phyloP scores from a whole-genome alignment of 108 stramenopile species.

The Cyclotella baltica region DNA sequence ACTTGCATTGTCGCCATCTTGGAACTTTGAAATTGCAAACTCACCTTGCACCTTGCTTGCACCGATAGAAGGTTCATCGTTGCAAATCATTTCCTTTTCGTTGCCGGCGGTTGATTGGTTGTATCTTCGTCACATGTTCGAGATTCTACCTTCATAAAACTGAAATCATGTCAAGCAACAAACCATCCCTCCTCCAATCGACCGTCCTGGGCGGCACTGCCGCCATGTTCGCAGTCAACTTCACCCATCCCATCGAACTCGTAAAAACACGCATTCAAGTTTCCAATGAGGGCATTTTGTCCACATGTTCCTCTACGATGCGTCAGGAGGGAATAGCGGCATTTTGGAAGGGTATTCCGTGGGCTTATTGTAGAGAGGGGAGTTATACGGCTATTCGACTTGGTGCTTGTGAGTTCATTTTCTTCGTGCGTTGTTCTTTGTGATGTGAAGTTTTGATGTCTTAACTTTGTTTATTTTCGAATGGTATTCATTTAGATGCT shows the following conservation, averaged over 20 bases:
- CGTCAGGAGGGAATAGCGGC: conserved; percentile 76
- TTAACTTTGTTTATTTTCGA: neutral
- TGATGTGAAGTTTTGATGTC: too few relatives aligned
- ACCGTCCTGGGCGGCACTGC: conserved; percentile 58
- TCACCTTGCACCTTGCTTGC: too few relatives aligned
- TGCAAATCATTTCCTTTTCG: too few relatives aligned
- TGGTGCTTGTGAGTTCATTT: conserved; percentile 62
- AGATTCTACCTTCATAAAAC: too few relatives aligned
- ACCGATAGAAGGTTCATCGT: too few relatives aligned
- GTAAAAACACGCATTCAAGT: conserved; percentile 92
- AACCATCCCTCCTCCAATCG: conserved; percentile 61
- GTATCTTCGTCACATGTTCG: too few relatives aligned
- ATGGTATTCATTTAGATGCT: conserved; percentile 22
- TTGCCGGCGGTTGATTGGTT: too few relatives aligned
- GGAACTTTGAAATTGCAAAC: too few relatives aligned
- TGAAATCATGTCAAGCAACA: conserved; percentile 25
- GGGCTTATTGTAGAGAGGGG: conserved; percentile 88
- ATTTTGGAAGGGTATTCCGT: conserved; percentile 91
- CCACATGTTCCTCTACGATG: conserved; percentile 49
- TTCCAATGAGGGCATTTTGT: conserved; percentile 59
- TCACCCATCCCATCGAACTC: conserved; percentile 83
- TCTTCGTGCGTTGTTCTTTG: neutral
- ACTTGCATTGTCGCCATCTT: too few relatives aligned
- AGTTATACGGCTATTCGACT: conserved; percentile 90
- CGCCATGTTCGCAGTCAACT: conserved; percentile 71